A percentile compares a stretch with the other conserved stretches of the same genome.
These are phyloP conservation scores for Tripidium arundinaceum DNA, from an alignment of 202 grass and related monocot genomes.

Conservation along the genomic window DNA sequence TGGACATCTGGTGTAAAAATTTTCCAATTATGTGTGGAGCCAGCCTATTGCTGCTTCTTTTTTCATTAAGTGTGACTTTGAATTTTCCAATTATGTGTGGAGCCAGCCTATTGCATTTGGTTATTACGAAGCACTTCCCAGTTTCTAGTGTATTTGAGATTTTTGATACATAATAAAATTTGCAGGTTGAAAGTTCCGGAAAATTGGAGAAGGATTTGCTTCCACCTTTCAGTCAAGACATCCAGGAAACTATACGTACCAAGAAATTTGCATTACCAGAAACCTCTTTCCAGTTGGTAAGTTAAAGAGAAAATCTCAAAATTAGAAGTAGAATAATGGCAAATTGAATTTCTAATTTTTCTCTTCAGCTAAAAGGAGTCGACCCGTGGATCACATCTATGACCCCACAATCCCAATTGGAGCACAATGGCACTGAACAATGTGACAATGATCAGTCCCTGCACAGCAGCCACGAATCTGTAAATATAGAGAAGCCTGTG, in stretches of 20 bases:
- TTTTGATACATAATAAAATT: constrained; percentile 15
- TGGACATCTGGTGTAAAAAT: not conserved
- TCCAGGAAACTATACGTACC: constrained; percentile 28
- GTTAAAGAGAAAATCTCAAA: constrained; percentile 13
- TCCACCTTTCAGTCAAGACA: no score
- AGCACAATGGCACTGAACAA: constrained; percentile 8
- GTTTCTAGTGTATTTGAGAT: constrained; percentile 19
- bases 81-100: no score
- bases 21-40: not conserved
- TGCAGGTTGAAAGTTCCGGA: constrained; percentile 38
- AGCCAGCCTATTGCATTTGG: no score
- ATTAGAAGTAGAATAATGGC: not conserved
- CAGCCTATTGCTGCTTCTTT: not conserved
- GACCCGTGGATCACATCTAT: constrained; percentile 18
- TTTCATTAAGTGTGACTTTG: not conserved
- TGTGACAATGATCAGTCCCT: constrained; percentile 25
- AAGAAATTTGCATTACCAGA: constrained; percentile 38
- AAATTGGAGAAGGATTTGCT: constrained; percentile 38
- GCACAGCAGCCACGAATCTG: not conserved
- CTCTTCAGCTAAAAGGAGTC: constrained; percentile 44
- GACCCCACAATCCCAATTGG: not conserved
- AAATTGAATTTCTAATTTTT: constrained; percentile 10
- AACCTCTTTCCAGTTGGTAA: constrained; percentile 56
- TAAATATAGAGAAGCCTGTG: no score
- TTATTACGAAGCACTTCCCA: not conserved